Conservation (phyloP, 371 early-diverging fungal genomes). For the Nematocida minor region DNA sequence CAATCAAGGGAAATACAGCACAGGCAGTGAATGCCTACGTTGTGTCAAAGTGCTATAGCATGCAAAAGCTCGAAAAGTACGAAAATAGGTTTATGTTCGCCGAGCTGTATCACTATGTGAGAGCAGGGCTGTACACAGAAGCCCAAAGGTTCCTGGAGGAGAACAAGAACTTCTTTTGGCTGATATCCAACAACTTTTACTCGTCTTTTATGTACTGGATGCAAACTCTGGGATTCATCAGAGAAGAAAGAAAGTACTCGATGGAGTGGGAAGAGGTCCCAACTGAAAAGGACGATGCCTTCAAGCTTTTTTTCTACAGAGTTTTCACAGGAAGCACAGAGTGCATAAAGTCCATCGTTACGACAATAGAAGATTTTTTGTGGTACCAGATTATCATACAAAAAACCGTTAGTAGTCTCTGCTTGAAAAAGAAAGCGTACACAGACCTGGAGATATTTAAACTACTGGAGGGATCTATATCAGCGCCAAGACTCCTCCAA, state of each 20-base stretch:
- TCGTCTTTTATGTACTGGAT: slow-evolving; percentile 31
- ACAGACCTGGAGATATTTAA: slow-evolving; percentile 2
- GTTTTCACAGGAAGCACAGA: background rate
- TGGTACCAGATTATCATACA: slow-evolving; percentile 32
- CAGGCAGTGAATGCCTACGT: background rate
- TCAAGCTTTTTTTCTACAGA: slow-evolving; percentile 23
- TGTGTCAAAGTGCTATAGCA: background rate
- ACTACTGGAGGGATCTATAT: background rate
- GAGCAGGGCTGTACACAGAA: slow-evolving; percentile 29
- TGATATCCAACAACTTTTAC: slow-evolving; percentile 20
- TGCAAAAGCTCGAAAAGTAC: slow-evolving; percentile 13
- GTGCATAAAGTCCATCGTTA: background rate
- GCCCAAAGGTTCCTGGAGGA: slow-evolving; percentile 11
- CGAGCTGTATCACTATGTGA: slow-evolving; percentile 18
- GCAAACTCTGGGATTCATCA: slow-evolving; percentile 1
- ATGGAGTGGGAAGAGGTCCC: slow-evolving; percentile 26
- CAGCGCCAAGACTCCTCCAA: background rate
- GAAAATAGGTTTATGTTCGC: slow-evolving; percentile 4
- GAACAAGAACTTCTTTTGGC: slow-evolving; percentile 21
- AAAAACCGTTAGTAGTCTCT: background rate
- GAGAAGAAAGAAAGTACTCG: background rate
- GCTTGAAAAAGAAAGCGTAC: background rate
- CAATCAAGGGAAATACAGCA: background rate
- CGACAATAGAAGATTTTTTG: slow-evolving; percentile 49
- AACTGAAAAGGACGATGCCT: slow-evolving; percentile 3